These are phyloP conservation scores for Auriscalpium microsporum DNA, from an alignment of 768 basidiomycete genomes.

Conservation along the genomic window DNA sequence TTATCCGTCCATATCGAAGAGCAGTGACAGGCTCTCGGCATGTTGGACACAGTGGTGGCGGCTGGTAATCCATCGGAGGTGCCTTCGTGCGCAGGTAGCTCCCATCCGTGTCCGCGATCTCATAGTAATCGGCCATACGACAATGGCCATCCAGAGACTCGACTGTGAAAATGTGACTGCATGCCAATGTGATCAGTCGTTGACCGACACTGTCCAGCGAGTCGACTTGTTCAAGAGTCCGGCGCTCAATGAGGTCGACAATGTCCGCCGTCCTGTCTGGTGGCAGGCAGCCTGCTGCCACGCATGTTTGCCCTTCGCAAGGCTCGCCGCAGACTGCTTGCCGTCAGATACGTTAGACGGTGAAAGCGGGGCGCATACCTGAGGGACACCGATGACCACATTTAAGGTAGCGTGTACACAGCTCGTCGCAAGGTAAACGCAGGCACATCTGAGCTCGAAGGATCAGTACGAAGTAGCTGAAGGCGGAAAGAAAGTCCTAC, in stretches of 20 bases:
- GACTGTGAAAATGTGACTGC: slow-evolving; percentile 32
- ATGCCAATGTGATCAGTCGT: slow-evolving; percentile 22
- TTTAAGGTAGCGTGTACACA: slow-evolving; percentile 20
- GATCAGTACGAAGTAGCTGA: too few relatives aligned
- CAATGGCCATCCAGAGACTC: slow-evolving; percentile 32
- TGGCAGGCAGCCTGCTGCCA: slow-evolving; percentile 18
- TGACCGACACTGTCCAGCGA: slow-evolving; percentile 22
- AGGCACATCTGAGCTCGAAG: slow-evolving; percentile 24
- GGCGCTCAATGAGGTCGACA: slow-evolving; percentile 30
- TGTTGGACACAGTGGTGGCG: slow-evolving; percentile 26
- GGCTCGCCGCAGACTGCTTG: slow-evolving; percentile 30
- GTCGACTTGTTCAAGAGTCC: slow-evolving; percentile 21
- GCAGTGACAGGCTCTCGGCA: slow-evolving; percentile 27
- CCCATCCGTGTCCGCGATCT: slow-evolving; percentile 15
- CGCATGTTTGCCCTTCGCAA: slow-evolving; percentile 26
- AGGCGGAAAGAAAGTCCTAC: slow-evolving; percentile 10
- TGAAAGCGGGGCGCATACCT: slow-evolving; percentile 10
- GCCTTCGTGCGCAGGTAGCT: slow-evolving; percentile 15
- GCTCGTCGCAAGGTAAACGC: slow-evolving; percentile 28
- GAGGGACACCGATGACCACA: slow-evolving; percentile 34
- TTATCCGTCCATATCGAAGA: slow-evolving; percentile 28
- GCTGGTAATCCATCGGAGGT: slow-evolving; percentile 23
- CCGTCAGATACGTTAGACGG: too few relatives aligned
- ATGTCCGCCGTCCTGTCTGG: slow-evolving; percentile 19
- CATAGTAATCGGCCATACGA: slow-evolving; percentile 24